A percentile compares a stretch with the other conserved stretches of the same genome.
Conservation (phyloP, 2,329 filamentous ascomycete genomes). For the Hypoxylon sp. region DNA sequence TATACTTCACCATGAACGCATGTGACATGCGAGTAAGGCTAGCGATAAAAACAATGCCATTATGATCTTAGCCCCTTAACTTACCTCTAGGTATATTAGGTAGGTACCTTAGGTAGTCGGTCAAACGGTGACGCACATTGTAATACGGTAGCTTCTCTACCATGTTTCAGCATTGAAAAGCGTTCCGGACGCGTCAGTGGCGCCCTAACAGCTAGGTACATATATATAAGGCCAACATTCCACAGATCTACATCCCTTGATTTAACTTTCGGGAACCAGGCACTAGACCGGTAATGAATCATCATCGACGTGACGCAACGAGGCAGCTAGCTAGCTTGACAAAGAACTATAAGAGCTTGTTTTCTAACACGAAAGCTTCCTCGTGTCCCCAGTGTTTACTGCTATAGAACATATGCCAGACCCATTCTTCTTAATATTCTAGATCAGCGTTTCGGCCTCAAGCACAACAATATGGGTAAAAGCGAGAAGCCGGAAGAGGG, state of each 20-base stretch:
- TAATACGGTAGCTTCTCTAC: neutral
- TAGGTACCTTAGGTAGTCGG: too few relatives aligned
- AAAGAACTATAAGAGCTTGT: constrained; percentile 5
- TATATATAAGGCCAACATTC: too few relatives aligned
- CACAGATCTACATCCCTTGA: constrained; percentile 9
- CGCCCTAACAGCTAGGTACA: constrained; percentile 4
- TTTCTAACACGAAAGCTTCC: neutral
- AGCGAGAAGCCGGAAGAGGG: constrained; percentile 40
- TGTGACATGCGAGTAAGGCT: neutral
- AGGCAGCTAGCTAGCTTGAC: neutral
- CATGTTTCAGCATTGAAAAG: neutral
- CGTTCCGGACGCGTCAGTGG: constrained; percentile 11
- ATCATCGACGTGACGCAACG: constrained; percentile 44
- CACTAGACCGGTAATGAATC: constrained; percentile 46
- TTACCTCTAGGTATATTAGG: too few relatives aligned
- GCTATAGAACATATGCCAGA: too few relatives aligned
- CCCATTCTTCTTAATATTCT: neutral
- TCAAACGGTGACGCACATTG: neutral
- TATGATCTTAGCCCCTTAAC: neutral
- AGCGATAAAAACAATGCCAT: neutral
- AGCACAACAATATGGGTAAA: constrained; percentile 26
- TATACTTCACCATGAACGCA: neutral
- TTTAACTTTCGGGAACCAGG: constrained; percentile 20
- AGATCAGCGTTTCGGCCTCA: neutral
- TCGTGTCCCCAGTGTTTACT: too few relatives aligned